phyloP scores from a whole-genome alignment of 2,329 filamentous ascomycete species.

The Calonectria pauciramosa region DNA sequence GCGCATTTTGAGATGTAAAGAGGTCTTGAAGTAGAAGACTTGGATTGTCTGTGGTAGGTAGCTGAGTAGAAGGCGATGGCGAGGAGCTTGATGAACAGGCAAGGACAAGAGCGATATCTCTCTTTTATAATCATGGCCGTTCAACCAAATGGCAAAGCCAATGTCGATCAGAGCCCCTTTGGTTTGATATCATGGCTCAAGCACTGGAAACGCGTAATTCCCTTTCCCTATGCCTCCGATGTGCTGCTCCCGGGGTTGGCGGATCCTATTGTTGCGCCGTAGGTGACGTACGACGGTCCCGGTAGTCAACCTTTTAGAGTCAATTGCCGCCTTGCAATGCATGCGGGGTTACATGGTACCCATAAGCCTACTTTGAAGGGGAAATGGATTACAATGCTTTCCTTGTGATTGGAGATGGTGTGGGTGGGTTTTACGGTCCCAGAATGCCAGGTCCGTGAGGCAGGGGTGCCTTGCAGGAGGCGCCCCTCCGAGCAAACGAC shows the following conservation, averaged over 20 bases:
- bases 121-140: neutral
- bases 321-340: neutral
- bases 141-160: neutral
- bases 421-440: no score
- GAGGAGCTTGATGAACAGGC: neutral
- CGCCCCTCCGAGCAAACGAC: neutral
- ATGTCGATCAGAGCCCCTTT: neutral
- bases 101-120: neutral
- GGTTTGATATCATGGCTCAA: neutral
- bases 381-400: neutral
- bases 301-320: neutral
- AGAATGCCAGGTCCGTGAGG: no score
- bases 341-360: neutral
- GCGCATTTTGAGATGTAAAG: conserved; percentile 22
- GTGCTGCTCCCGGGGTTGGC: neutral
- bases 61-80: neutral
- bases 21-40: neutral
- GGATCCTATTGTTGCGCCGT: neutral
- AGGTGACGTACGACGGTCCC: neutral
- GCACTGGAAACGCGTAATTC: neutral
- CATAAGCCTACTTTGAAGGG: neutral
- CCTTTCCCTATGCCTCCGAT: neutral
- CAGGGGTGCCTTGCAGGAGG: no score
- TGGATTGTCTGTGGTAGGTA: neutral
- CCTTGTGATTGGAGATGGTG: neutral